These are phyloP conservation scores for Larix sibirica DNA, from an alignment of 83 land plant genomes.

Conservation along the genomic window DNA sequence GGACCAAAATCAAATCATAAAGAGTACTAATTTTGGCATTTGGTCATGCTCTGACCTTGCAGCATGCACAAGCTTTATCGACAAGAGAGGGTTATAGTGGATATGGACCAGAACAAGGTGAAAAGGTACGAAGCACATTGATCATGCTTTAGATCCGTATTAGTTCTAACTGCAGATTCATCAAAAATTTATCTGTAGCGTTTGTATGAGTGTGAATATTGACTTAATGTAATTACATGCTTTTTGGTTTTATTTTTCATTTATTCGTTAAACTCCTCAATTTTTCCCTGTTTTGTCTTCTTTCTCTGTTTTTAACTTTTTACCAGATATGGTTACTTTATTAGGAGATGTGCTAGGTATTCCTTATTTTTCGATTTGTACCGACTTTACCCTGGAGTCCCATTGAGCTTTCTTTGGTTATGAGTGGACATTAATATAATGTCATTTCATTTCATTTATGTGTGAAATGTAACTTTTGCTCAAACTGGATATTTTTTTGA, in stretches of 20 bases:
- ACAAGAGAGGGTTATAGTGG: slow-evolving; percentile 77
- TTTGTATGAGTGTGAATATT: background rate
- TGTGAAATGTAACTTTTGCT: background rate
- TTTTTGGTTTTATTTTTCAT: background rate
- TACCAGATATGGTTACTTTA: too few species aligned
- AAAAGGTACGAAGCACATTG: slow-evolving; percentile 32
- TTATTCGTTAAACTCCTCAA: too few species aligned
- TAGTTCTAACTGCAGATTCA: background rate
- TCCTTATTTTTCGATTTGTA: too few species aligned
- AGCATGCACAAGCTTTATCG: slow-evolving; percentile 59
- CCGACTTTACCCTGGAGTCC: too few species aligned
- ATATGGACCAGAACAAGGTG: slow-evolving; percentile 85
- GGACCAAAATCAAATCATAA: background rate
- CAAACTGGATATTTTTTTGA: background rate
- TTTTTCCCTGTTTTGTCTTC: too few species aligned
- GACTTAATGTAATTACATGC: background rate
- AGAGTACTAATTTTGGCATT: slow-evolving; percentile 4
- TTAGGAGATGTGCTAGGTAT: too few species aligned
- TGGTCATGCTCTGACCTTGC: slow-evolving; percentile 16
- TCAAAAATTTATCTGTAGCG: background rate
- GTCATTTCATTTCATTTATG: background rate
- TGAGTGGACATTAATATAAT: background rate
- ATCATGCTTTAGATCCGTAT: background rate
- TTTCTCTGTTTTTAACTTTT: too few species aligned
- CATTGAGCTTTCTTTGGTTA: background rate